A percentile compares a stretch with the other conserved stretches of the same genome.
Evolutionary conservation across 1,284 basidiomycete genomes (phyloP).

Genomic region (Apiotrichum brassicae): DNA sequence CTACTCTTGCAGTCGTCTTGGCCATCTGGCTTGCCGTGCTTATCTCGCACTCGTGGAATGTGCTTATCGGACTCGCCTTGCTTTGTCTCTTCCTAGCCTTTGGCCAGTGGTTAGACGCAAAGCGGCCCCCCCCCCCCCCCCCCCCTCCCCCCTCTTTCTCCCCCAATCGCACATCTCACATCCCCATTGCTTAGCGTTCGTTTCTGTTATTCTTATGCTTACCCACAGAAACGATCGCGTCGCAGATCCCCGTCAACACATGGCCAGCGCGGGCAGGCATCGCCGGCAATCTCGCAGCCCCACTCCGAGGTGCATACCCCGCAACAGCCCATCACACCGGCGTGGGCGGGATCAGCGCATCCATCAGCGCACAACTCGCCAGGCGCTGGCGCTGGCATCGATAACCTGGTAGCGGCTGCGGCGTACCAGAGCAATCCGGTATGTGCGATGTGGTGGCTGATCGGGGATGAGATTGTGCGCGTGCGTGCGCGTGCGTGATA

Average conservation of each 20-base stretch:
- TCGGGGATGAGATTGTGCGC: too few species aligned
- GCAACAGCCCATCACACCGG: not conserved
- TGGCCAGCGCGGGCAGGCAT: not conserved
- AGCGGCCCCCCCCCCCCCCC: too few species aligned
- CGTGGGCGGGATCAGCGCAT: conserved; percentile 4
- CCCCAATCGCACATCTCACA: too few species aligned
- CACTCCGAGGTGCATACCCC: not conserved
- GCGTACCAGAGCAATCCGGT: conserved; percentile 13
- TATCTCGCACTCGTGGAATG: too few species aligned
- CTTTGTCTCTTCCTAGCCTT: too few species aligned
- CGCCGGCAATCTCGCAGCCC: not conserved
- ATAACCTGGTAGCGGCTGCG: conserved; percentile 21
- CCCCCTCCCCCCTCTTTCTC: too few species aligned
- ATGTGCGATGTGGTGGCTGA: not conserved
- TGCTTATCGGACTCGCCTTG: too few species aligned
- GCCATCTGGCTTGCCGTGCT: too few species aligned
- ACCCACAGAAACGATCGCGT: conserved; percentile 13
- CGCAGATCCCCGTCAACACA: conserved; percentile 5
- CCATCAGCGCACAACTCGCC: conserved; percentile 1
- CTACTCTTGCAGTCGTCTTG: too few species aligned
- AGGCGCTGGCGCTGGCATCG: conserved; percentile 10
- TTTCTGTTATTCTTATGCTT: too few species aligned
- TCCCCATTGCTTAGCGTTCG: too few species aligned
- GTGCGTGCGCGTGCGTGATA: not conserved
- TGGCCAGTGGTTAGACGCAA: too few species aligned